phyloP scores from a whole-genome alignment of 495 filamentous ascomycete species.

The Beverwykella pulmonaria region DNA sequence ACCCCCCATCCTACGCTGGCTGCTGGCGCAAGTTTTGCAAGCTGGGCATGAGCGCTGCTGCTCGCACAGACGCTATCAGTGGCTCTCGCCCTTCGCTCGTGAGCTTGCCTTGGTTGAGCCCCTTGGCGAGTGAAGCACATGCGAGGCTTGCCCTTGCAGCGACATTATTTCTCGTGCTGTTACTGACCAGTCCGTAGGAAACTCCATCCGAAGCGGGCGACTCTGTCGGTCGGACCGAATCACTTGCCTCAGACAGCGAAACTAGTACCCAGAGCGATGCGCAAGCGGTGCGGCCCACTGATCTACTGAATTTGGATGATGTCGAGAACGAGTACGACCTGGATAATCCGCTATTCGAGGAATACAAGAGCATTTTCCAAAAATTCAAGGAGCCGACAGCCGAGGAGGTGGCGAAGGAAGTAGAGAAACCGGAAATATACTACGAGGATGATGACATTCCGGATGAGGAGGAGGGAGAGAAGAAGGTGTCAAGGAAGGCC shows the following conservation, averaged over 20 bases:
- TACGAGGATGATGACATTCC: slow-evolving; percentile 88
- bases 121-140: neutral
- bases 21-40: neutral
- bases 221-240: slow-evolving; percentile 11
- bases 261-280: slow-evolving; percentile 2
- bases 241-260: slow-evolving; percentile 7
- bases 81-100: neutral
- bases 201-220: slow-evolving; percentile 14
- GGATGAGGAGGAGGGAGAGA: slow-evolving; percentile 74
- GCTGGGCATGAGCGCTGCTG: neutral
- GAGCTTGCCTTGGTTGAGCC: neutral
- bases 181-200: slow-evolving; percentile 5
- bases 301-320: slow-evolving; percentile 43
- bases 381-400: slow-evolving; percentile 62
- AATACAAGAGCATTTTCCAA: slow-evolving; percentile 78
- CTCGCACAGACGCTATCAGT: neutral
- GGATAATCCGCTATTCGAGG: slow-evolving; percentile 76
- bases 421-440: slow-evolving; percentile 84
- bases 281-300: slow-evolving; percentile 42
- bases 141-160: neutral
- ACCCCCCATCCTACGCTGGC: neutral
- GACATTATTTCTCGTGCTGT: neutral
- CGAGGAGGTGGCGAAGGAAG: slow-evolving; percentile 65
- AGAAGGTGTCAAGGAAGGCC: slow-evolving; percentile 88
- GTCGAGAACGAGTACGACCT: slow-evolving; percentile 48